Conservation (phyloP, 257 asterid species). For the Cinchona pubescens region DNA sequence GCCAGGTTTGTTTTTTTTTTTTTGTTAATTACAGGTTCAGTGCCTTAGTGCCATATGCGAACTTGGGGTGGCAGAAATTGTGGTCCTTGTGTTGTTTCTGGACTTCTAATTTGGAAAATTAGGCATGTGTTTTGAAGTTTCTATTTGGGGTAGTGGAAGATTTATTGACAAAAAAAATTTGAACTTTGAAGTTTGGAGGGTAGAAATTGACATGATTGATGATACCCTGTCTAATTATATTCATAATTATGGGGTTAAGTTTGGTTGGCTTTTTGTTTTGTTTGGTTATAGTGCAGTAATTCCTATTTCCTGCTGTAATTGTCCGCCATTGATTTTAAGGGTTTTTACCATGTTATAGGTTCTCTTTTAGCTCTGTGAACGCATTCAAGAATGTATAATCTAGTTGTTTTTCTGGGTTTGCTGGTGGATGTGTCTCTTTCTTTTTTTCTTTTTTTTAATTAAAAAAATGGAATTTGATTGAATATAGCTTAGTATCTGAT, state of each 20-base stretch:
- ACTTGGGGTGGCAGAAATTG: neutral
- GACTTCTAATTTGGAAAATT: neutral
- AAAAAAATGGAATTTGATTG: slow-evolving; percentile 2
- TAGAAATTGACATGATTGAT: neutral
- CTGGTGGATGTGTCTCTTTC: neutral
- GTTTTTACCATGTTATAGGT: neutral
- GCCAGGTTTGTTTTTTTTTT: too few relatives aligned
- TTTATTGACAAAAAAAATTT: neutral
- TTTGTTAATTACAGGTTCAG: too few relatives aligned
- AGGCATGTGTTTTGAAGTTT: neutral
- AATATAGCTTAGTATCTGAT: slow-evolving; percentile 9
- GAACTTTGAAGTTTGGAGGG: neutral
- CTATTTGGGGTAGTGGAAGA: neutral
- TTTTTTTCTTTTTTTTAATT: too few relatives aligned
- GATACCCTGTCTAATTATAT: neutral
- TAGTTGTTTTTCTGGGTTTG: neutral
- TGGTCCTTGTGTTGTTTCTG: neutral
- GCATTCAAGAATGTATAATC: neutral
- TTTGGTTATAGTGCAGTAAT: neutral
- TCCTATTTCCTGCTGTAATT: neutral
- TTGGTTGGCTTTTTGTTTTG: neutral
- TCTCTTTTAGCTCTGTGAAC: neutral
- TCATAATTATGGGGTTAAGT: neutral
- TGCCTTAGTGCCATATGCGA: too few relatives aligned
- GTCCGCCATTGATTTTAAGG: neutral